These are phyloP conservation scores for Imleria badia DNA, from an alignment of 768 basidiomycete species.

Conservation along the genomic window DNA sequence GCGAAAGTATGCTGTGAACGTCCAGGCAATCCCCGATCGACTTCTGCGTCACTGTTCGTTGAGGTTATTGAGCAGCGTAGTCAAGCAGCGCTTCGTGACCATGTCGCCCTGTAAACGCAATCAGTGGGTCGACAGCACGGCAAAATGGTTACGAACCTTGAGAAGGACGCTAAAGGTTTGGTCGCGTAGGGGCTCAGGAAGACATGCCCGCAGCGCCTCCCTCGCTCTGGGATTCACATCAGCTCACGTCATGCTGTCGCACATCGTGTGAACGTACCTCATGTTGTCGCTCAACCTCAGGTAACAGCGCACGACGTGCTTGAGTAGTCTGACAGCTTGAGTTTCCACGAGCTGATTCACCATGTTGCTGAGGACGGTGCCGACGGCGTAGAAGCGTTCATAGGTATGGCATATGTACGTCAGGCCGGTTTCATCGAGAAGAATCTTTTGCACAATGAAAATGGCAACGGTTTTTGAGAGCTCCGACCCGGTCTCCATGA, in stretches of 20 bases:
- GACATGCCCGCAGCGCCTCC: conserved; percentile 91
- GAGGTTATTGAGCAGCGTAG: conserved; percentile 86
- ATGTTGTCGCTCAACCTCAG: conserved; percentile 93
- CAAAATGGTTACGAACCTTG: conserved; percentile 54
- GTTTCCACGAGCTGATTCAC: conserved; percentile 97
- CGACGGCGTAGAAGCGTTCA: conserved; percentile 98
- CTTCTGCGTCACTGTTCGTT: conserved; percentile 54
- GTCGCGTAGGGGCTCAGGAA: conserved; percentile 94
- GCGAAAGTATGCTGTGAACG: conserved; percentile 5
- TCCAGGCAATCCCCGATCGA: background rate
- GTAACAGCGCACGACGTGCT: conserved; percentile 98
- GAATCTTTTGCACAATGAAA: conserved; percentile 98
- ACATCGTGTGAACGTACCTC: conserved; percentile 52
- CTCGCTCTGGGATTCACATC: conserved; percentile 62
- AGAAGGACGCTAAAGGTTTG: conserved; percentile 88
- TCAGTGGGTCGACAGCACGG: conserved; percentile 11
- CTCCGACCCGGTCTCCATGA: conserved; percentile 99
- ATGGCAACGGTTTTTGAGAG: conserved; percentile 99
- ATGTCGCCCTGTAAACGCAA: conserved; percentile 72
- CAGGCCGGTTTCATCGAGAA: conserved; percentile 95
- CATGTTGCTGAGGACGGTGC: conserved; percentile 98
- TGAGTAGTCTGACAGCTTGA: conserved; percentile 92
- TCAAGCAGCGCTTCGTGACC: conserved; percentile 95
- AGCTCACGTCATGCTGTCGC: conserved; percentile 3
- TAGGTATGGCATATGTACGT: conserved; percentile 99